Evolutionary conservation across 768 basidiomycete genomes (phyloP).

Genomic region (Leucocoprinus leucothites): DNA sequence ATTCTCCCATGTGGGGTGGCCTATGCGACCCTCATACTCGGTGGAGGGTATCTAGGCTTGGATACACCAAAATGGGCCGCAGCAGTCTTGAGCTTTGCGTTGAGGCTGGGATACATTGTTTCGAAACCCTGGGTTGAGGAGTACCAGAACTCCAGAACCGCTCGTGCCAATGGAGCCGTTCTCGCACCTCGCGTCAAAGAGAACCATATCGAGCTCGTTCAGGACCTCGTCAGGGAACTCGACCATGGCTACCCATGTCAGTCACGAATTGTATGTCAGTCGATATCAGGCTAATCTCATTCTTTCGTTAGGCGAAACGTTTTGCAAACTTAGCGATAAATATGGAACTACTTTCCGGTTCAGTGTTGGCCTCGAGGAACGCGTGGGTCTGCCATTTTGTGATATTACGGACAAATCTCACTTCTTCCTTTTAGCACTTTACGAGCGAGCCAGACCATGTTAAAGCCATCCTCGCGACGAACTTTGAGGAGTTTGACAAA

Average conservation of each 20-base stretch:
- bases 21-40: too few relatives aligned
- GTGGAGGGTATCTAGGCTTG: too few relatives aligned
- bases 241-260: slow-evolving; percentile 4
- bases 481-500: slow-evolving; percentile 48
- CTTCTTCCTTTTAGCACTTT: slow-evolving; percentile 27
- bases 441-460: slow-evolving; percentile 45
- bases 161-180: slow-evolving; percentile 13
- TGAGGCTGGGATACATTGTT: too few relatives aligned
- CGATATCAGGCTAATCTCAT: too few relatives aligned
- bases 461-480: slow-evolving; percentile 48
- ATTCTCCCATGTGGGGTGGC: too few relatives aligned
- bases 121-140: neutral
- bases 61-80: too few relatives aligned
- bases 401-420: neutral
- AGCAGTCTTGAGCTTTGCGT: too few relatives aligned
- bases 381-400: slow-evolving; percentile 20
- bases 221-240: neutral
- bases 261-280: neutral
- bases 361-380: slow-evolving; percentile 26
- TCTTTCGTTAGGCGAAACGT: slow-evolving; percentile 24
- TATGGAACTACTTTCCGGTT: slow-evolving; percentile 32
- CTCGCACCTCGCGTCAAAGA: slow-evolving; percentile 14
- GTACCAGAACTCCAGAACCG: slow-evolving; percentile 10
- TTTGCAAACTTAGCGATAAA: slow-evolving; percentile 20
- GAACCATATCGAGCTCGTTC: neutral